Evolutionary conservation across 1,284 basidiomycete species (phyloP), one percentile per base, ranked within the genome.

Genomic region (Austropuccinia psidii): DNA sequence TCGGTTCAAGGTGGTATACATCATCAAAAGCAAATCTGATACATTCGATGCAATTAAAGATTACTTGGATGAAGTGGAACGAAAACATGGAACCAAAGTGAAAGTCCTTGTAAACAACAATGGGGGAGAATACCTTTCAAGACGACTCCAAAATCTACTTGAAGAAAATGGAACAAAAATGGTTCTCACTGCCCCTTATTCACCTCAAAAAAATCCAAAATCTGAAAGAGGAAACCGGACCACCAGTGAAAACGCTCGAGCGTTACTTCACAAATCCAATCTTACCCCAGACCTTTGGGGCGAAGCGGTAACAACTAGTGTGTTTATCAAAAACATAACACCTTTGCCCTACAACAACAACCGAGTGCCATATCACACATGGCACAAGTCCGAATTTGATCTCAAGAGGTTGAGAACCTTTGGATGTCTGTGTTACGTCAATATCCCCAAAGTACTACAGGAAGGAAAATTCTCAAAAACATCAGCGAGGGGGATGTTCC

Each of bases 151-250:
- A 13, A 75, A 72, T 0, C 80, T 78, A 49, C 79, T 82, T 5
- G 73, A 75, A 11, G 33, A 57, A 0, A 35, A 75, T 8, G 82
- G 82, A 17, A 83, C 80, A 2, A 43, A 73, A 27, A 77, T 74
- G 27, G 75, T 80, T 57, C 76, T 80, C 21, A 80, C 80, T 15
- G 77, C 80, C 0, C 82, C 83, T 60, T 79, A 83, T 70, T 78
- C 80, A 2, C 81, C 80, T 4, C 75, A 78, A 57, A 19, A 77
- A 74, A 83, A 81, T 76, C 70, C 82, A 76, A 75, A 78, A 45
- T 76, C 80, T 0, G 77, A 80, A 75, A 62, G 81, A 52, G 5
- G 75, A 27, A 76, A 79, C 75, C 64, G 79, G 1, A 82, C 79
- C 2, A 77, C 78, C n/a, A 60, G 78, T 0, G 77, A 80, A 21